Evolutionary conservation across 140 eudicot species (phyloP), one percentile per base, ranked within the genome.

Genomic region (Ambrosia hybrid): DNA sequence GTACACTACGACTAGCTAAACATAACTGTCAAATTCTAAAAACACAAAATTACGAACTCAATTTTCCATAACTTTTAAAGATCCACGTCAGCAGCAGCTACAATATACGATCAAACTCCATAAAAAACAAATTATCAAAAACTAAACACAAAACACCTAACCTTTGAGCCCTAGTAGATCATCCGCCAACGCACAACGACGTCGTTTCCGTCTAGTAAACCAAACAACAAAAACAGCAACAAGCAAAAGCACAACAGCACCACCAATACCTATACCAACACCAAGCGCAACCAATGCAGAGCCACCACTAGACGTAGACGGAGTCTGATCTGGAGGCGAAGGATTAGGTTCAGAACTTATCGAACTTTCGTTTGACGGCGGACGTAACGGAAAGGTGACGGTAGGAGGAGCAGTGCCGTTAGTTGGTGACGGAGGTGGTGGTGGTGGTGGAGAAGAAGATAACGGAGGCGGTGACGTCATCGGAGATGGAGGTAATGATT

Each of bases 251-350:
- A 83, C 91, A 72, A 87, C 16, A 2, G 83, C 76, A 30, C 91
- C 94, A 55, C 96, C 96, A n/a, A 89, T 81, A 51, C 91, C 96
- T 14, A 87, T 81, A 51, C 96, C 96, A 15, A 85, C 87, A 17
- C 90, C 89, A 37, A 89, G 84, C 67, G 89, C 91, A 53, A 85
- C 70, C 74, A 87, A 79, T 65, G 95, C 34, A 17, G 75, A 73
- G 45, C 55, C 76, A 48, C 41, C 71, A 57, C 46, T 21, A 21
- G 26, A 21, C 26, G 26, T 10, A 59, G 83, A 17, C 69, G 71
- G 70, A 41, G 4, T 67, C 10, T 58, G 73, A 9, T 5, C 56
- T 61, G 67, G 52, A 13, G 87, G 76, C 61, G 80, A 57, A 0
- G 72, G 78, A 71, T 21, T 57, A 16, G 76, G 64, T 38, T 65